Evolutionary conservation across 441 rosid species (phyloP), one percentile per base, ranked within the genome.

Genomic region (Pelargonium fulgidum): DNA sequence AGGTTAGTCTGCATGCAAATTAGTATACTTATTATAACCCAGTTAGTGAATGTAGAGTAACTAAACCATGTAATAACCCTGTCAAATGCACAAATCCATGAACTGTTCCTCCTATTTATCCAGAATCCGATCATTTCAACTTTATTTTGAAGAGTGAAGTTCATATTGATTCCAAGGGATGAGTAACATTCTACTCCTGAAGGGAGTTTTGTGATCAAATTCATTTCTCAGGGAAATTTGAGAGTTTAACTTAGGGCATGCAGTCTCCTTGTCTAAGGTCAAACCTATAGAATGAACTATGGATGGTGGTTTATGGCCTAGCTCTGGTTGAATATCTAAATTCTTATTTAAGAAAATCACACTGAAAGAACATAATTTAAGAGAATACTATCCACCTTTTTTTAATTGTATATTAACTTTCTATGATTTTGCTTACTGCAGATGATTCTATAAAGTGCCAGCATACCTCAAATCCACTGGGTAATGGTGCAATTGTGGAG

Each of bases 401-500:
- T 29, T 70, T 7, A 54, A 58, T 58, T 68, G 33, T 67, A 20
- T 33, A 39, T 44, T 14, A 8, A 3, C 4, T 39, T 14, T 11
- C 29, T 62, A 77, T 73, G 14, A 56, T 41, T 76, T 72, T 69
- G 61, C 22, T 54, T 22, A 19, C 50, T 66, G 63, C 72, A 91
- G 97, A 85, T 86, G 94, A 91, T 73, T 39, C 69, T 10, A 77
- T 74, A 41, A 75, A 77, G 72, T 89, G 97, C 79, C 88, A 72
- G 73, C 93, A 87, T 83, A 83, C 90, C 24, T 83, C 97, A 68
- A 85, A 86, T 82, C 94, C 98, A 7, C 75, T 93, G 72, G 98
- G 94, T 50, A 91, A 93, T 77, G 98, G 87, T 50, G 96, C 97
- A 50, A 63, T 91, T 68, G 81, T 91, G 5, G 94, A 87, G 80